A percentile compares a stretch with the other conserved stretches of the same genome.
phyloP scores from a whole-genome alignment of 805 yeast species.

The Yamadazyma ubonensis region DNA sequence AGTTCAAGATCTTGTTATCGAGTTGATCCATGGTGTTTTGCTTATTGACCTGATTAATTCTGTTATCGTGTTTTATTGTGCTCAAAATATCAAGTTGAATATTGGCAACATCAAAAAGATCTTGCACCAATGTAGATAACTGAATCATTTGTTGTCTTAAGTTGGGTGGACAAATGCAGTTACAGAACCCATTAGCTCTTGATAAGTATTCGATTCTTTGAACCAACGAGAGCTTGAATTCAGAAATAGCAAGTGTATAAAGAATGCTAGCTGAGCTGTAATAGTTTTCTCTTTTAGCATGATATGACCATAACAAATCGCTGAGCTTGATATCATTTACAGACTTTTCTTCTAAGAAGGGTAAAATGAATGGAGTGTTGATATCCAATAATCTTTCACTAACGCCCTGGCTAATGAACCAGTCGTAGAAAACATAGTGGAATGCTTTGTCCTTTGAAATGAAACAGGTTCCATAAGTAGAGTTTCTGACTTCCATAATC shows the following conservation, averaged over 20 bases:
- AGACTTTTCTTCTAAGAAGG: slow-evolving; percentile 70
- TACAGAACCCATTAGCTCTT: slow-evolving; percentile 90
- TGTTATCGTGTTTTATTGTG: slow-evolving; percentile 50
- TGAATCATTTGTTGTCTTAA: slow-evolving; percentile 74
- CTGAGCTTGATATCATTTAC: slow-evolving; percentile 68
- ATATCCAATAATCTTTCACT: slow-evolving; percentile 76
- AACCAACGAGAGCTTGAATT: slow-evolving; percentile 62
- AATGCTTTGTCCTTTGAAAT: slow-evolving; percentile 77
- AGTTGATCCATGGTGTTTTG: slow-evolving; percentile 52
- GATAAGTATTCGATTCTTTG: slow-evolving; percentile 86
- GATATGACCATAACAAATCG: slow-evolving; percentile 83
- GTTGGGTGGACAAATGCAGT: slow-evolving; percentile 75
- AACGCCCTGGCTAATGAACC: slow-evolving; percentile 79
- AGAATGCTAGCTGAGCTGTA: slow-evolving; percentile 79
- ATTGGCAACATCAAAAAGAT: slow-evolving; percentile 80
- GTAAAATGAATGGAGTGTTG: slow-evolving; percentile 76
- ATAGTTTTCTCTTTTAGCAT: slow-evolving; percentile 76
- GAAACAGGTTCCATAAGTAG: slow-evolving; percentile 72
- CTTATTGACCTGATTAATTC: slow-evolving; percentile 50
- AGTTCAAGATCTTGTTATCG: slow-evolving; percentile 62
- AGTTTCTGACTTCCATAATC: slow-evolving; percentile 60
- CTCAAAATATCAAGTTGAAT: slow-evolving; percentile 68
- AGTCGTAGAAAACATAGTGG: slow-evolving; percentile 88
- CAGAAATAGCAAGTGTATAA: slow-evolving; percentile 70
- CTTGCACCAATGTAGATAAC: slow-evolving; percentile 67